Evolutionary conservation across 192 early-diverging fungal species (phyloP).

Genomic region (Phycomyces nitens): DNA sequence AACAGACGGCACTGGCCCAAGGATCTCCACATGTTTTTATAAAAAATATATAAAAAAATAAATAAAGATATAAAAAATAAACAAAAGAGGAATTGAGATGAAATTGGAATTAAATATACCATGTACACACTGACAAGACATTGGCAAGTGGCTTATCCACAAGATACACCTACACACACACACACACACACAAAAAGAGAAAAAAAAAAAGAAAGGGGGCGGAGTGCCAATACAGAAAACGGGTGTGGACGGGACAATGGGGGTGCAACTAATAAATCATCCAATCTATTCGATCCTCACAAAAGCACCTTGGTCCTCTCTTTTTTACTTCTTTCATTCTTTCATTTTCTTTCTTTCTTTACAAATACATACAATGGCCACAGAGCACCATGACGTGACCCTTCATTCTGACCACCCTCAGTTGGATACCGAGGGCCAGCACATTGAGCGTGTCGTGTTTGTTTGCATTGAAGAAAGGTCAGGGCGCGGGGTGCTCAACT

Average conservation of each 20-base stretch:
- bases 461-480: slow-evolving; percentile 26
- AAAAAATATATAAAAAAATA: not conserved
- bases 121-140: no score
- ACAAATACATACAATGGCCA: not conserved
- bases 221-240: slow-evolving; percentile 4
- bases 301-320: no score
- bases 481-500: slow-evolving; percentile 21
- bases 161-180: not conserved
- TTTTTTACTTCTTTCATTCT: not conserved
- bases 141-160: not conserved
- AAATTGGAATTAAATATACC: no score
- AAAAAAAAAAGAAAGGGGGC: not conserved
- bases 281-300: not conserved
- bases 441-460: slow-evolving; percentile 14
- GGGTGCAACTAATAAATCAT: slow-evolving; percentile 12
- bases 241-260: not conserved
- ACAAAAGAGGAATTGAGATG: not conserved
- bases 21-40: not conserved
- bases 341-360: not conserved
- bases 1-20: not conserved
- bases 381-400: not conserved
- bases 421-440: not conserved
- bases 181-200: not conserved
- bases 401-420: not conserved
- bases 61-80: not conserved